A percentile compares a stretch with the other conserved stretches of the same genome.
Conservation (phyloP, 345 rosid genomes). For the Eucalyptus sp. region DNA sequence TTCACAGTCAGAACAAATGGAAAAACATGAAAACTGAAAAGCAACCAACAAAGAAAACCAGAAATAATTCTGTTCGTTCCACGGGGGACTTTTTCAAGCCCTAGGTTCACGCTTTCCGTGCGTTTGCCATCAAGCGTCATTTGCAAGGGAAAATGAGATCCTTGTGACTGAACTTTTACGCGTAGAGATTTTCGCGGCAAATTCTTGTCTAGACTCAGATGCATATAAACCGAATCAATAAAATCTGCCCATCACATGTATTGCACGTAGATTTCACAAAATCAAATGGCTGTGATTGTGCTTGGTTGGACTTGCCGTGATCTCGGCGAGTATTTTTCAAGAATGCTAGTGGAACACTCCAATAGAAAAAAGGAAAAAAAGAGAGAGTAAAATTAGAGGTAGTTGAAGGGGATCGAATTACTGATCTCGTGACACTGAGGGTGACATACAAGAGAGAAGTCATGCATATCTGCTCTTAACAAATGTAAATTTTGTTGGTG, state of each 20-base stretch:
- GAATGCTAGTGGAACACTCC: not conserved
- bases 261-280: not conserved
- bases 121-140: not conserved
- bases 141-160: not conserved
- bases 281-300: not conserved
- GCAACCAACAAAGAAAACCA: too few species aligned
- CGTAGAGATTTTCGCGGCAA: not conserved
- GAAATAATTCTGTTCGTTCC: too few species aligned
- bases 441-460: not conserved
- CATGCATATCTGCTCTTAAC: not conserved
- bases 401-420: not conserved
- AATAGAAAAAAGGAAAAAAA: not conserved
- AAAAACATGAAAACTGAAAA: too few species aligned
- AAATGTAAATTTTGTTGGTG: not conserved
- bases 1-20: too few species aligned
- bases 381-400: not conserved
- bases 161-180: not conserved
- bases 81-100: rapidly evolving
- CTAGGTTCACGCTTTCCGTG: not conserved
- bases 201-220: not conserved
- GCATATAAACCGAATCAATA: not conserved
- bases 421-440: not conserved
- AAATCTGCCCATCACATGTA: not conserved
- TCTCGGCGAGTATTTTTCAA: not conserved
- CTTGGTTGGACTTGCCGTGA: not conserved